phyloP scores from a whole-genome alignment of 345 rosid genomes.

The Citrus cavaleriei region DNA sequence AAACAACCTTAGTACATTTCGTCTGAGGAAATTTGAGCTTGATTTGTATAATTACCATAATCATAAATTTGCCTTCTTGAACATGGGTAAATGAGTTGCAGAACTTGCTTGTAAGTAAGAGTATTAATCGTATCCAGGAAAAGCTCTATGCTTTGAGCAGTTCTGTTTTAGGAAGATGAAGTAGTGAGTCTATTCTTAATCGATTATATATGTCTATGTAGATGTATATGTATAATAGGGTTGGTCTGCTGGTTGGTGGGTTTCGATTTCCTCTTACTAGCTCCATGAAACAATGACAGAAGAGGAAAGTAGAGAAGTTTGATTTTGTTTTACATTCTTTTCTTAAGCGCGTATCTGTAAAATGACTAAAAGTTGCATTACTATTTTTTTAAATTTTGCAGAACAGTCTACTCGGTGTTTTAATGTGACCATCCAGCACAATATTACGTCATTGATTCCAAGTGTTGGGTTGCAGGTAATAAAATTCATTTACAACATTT shows the following conservation, averaged over 20 bases:
- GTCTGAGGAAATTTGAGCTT: background rate
- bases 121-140: no score
- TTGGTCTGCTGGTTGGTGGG: background rate
- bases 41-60: background rate
- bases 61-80: background rate
- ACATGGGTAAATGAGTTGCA: no score
- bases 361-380: background rate
- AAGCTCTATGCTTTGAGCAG: background rate
- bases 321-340: background rate
- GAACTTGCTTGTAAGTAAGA: background rate
- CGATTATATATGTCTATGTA: background rate
- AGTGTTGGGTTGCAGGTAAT: conserved; percentile 81
- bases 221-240: background rate
- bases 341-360: background rate
- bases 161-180: background rate
- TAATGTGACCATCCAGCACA: conserved; percentile 56
- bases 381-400: conserved; percentile 17
- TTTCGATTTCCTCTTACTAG: background rate
- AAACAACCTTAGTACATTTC: background rate
- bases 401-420: conserved; percentile 37
- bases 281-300: background rate
- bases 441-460: conserved; percentile 69
- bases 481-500: conserved; percentile 7
- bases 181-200: background rate
- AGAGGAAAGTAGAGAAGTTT: background rate